Conservation (phyloP, 2,329 filamentous ascomycete genomes). For the Calonectria montana region DNA sequence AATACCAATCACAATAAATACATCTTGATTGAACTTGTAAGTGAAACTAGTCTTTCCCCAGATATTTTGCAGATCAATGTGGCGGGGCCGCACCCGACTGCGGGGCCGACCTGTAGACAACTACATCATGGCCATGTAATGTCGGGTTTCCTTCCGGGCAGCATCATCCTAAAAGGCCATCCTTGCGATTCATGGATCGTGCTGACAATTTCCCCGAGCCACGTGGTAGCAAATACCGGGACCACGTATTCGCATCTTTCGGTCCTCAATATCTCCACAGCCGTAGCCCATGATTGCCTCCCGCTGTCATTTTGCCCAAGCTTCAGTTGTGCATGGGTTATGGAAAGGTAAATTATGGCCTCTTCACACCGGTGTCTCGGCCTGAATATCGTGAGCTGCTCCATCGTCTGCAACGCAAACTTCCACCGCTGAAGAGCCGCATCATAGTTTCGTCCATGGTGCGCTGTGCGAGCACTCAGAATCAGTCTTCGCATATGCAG, state of each 20-base stretch:
- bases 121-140: conserved; percentile 28
- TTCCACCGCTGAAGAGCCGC: conserved; percentile 39
- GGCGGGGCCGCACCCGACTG: background rate
- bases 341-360: conserved; percentile 43
- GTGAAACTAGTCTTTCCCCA: background rate
- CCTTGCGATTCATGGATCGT: conserved; percentile 39
- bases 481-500: conserved; percentile 45
- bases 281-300: conserved; percentile 38
- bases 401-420: conserved; percentile 29
- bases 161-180: conserved; percentile 48
- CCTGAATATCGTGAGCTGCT: conserved; percentile 36
- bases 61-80: background rate
- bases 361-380: conserved; percentile 37
- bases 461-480: conserved; percentile 37
- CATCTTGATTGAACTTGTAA: background rate
- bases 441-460: conserved; percentile 24
- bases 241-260: conserved; percentile 48
- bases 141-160: conserved; percentile 44
- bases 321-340: conserved; percentile 43
- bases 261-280: conserved; percentile 35
- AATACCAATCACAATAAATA: background rate
- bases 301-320: conserved; percentile 31
- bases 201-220: conserved; percentile 42
- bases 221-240: conserved; percentile 43
- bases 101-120: background rate